phyloP scores from a whole-genome alignment of 2,329 filamentous ascomycete species.

The Talaromyces sp. region DNA sequence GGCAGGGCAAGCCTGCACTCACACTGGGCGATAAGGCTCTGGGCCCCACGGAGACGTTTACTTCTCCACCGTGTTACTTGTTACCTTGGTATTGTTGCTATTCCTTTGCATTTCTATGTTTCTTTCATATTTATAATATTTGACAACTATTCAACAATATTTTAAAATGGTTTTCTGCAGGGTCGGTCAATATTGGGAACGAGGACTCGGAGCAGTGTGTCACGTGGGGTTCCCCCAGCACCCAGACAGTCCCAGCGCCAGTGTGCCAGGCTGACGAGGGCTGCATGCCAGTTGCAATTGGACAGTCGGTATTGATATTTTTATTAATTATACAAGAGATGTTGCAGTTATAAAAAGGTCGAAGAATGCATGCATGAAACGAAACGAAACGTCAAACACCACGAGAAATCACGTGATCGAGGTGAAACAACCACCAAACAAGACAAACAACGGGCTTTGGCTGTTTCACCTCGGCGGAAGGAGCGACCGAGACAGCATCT shows the following conservation, averaged over 20 bases:
- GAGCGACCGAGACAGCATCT: not conserved
- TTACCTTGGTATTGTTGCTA: too few relatives aligned
- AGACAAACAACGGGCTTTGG: not conserved
- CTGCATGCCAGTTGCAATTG: not conserved
- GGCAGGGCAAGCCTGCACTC: not conserved
- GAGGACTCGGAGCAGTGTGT: not conserved
- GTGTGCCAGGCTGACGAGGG: too few relatives aligned
- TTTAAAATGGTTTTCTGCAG: too few relatives aligned
- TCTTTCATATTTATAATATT: too few relatives aligned
- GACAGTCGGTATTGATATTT: not conserved
- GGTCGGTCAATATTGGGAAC: too few relatives aligned
- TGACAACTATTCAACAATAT: too few relatives aligned
- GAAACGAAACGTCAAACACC: not conserved
- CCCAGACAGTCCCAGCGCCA: not conserved
- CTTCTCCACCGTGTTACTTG: not conserved
- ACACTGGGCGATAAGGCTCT: not conserved
- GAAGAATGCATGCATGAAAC: too few relatives aligned
- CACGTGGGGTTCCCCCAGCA: not conserved
- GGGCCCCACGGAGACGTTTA: slow-evolving; percentile 5
- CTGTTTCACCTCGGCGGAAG: not conserved
- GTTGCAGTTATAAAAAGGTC: not conserved
- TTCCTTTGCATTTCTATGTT: not conserved
- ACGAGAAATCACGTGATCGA: not conserved
- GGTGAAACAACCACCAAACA: not conserved
- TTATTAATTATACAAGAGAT: not conserved